Evolutionary conservation across 2,329 filamentous ascomycete genomes (phyloP), one percentile per base, ranked within the genome.

Genomic region (Parastagonospora avenae): DNA sequence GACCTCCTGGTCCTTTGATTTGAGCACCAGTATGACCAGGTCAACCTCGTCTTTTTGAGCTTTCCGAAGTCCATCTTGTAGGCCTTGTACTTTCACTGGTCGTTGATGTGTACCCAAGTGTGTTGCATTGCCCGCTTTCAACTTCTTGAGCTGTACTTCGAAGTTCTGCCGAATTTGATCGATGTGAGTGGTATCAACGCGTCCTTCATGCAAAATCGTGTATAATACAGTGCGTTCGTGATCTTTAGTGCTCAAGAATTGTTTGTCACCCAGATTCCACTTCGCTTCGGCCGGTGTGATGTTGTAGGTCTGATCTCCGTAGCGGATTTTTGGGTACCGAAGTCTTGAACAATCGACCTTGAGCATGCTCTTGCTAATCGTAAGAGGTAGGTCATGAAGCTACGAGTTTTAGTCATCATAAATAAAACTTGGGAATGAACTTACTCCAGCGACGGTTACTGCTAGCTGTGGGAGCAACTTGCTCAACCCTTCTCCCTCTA

Each of bases 11-110:
- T 46, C 45, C 19, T 49, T 50, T 1, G 24, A 29, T 8, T 38
- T 19, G n/a, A 54, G 24, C 10, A 54, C 6, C 1, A 58, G 42
- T 8, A 54, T 4, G 5, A 42, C 36, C 27, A 38, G 10, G 14
- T 37, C 35, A 8, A 16, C 14, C 9, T 8, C 16, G n/a, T 16
- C 4, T 14, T 24, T 3, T 24, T 24, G 35, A 16, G 35, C 35
- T n/a, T 15, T n/a, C 6, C 11, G 15, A 14, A 37, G 35, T 8
- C 14, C 19, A 5, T 3, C 3, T 24, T 24, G 19, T 5, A 24
- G 19, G 19, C 19, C 19, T 24, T 24, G 3, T 5, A 24, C 19
- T 3, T 24, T 24, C 5, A 5, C 5, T 5, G 19, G 5, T 5
- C 3, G 19, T 5, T 24, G 19, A 24, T 24, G 19, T 24, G 19